phyloP scores from a whole-genome alignment of 2,329 filamentous ascomycete genomes.

The Fusarium neocosmosporiellum region DNA sequence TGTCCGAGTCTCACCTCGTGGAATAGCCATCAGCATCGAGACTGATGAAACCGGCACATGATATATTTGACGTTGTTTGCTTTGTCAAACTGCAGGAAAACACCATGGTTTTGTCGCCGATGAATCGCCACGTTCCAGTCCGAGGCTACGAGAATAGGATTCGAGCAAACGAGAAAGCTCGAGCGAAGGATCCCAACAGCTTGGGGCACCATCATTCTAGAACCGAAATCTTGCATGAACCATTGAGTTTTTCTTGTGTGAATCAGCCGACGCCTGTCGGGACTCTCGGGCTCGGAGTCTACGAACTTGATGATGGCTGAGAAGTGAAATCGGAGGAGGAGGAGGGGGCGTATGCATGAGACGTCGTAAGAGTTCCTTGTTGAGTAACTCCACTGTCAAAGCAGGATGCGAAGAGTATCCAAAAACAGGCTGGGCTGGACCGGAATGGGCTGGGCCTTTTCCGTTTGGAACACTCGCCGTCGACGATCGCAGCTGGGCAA shows the following conservation, averaged over 20 bases:
- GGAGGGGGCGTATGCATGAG: slow-evolving; percentile 1
- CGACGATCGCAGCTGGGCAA: not conserved
- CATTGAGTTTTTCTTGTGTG: not conserved
- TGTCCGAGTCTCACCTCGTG: not conserved
- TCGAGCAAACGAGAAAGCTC: not conserved
- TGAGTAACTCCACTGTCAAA: not conserved
- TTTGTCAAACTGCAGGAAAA: not conserved
- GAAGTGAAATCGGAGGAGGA: not conserved
- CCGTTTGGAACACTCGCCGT: not conserved
- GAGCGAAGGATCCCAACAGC: not conserved
- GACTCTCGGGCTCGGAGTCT: not conserved
- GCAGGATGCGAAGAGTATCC: not conserved
- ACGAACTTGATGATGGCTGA: not conserved
- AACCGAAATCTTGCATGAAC: not conserved
- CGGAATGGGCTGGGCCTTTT: not conserved
- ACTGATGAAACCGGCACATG: not conserved
- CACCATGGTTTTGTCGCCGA: not conserved
- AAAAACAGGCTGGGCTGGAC: not conserved
- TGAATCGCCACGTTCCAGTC: not conserved
- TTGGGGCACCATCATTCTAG: not conserved
- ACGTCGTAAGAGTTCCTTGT: not conserved
- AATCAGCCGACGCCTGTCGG: not conserved
- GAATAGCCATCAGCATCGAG: not conserved
- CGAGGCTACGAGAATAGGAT: not conserved
- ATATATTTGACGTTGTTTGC: not conserved